Conservation (phyloP, 306 rosid genomes). For the Rubus parviflorus region DNA sequence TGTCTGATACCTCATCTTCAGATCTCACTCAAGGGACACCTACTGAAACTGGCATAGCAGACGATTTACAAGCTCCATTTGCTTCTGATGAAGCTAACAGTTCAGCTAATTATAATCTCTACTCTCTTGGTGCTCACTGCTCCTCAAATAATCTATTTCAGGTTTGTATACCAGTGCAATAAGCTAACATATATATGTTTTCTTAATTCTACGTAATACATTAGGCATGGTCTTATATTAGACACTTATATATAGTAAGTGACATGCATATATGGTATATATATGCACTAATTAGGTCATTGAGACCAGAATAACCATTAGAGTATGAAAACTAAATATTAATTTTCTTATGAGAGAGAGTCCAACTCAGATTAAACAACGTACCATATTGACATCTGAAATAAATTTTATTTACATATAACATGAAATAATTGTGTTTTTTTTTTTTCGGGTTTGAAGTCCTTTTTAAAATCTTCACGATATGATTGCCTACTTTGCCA, state of each 20-base stretch:
- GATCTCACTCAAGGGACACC: slow-evolving; percentile 95
- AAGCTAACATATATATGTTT: background rate
- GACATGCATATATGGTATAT: background rate
- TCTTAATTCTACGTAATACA: background rate
- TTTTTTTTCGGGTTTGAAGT: background rate
- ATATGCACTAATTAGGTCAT: background rate
- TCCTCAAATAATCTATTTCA: slow-evolving; percentile 56
- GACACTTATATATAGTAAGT: background rate
- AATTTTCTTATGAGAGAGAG: background rate
- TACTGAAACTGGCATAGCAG: slow-evolving; percentile 49
- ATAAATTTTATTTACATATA: background rate
- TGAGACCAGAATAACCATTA: background rate
- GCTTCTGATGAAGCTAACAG: slow-evolving; percentile 90
- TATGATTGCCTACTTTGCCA: slow-evolving; percentile 55
- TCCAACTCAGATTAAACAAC: too few species aligned
- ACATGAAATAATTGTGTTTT: background rate
- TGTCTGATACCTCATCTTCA: slow-evolving; percentile 78
- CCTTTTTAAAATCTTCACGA: slow-evolving; percentile 21
- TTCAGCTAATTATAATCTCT: slow-evolving; percentile 35
- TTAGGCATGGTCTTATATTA: background rate
- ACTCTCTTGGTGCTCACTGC: slow-evolving; percentile 45
- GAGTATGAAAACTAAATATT: too few species aligned
- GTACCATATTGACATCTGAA: background rate
- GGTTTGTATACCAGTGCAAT: slow-evolving; percentile 39
- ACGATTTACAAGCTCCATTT: slow-evolving; percentile 67